Evolutionary conservation across 2,329 filamentous ascomycete genomes (phyloP), one percentile per base, ranked within the genome.

Genomic region (Verruconis gallopava): DNA sequence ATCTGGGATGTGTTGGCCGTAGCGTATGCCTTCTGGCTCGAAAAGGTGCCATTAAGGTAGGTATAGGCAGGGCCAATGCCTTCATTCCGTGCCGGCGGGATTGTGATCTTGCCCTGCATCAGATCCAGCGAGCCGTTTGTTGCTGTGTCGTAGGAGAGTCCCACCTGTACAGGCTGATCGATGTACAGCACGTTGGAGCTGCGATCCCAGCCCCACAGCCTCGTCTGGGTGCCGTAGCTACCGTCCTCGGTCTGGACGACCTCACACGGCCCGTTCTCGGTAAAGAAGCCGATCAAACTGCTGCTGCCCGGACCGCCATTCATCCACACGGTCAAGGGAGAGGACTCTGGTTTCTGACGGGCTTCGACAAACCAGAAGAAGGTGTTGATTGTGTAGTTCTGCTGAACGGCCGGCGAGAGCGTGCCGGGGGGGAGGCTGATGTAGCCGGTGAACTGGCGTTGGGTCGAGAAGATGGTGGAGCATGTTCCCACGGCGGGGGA

Each of bases 371-470:
- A 79, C 72, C 74, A 76, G 57, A 79, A 80, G 56, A 77, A 79
- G 38, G 72, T 77, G 51, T 76, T 75, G 48, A 76, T 74, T 2
- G 68, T 63, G 49, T 75, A 75, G 43, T 71, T 55, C 49, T 75
- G 71, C 48, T 66, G 62, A 44, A 64, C 62, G n/a, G n/a, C n/a
- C 1, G 63, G 61, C 20, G 53, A 56, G 39, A 68, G 56, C 1
- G 63, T 66, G 44, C 55, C 62, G 9, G 64, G 76, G 4, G 76
- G 74, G 4, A 83, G 59, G 41, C 62, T 69, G 43, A 84, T 73
- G 70, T 81, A 83, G 52, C 80, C 80, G 3, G 77, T 74, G 53
- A 78, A 81, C 55, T 84, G 80, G 55, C 77, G 71, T 57, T 85
- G 80, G 1, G 64, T 66, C 35, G 66, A 54, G 51, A 81, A 81